Evolutionary conservation across 257 asterid genomes (phyloP), one percentile per base, ranked within the genome.

Genomic region (Nicotiana otophora): DNA sequence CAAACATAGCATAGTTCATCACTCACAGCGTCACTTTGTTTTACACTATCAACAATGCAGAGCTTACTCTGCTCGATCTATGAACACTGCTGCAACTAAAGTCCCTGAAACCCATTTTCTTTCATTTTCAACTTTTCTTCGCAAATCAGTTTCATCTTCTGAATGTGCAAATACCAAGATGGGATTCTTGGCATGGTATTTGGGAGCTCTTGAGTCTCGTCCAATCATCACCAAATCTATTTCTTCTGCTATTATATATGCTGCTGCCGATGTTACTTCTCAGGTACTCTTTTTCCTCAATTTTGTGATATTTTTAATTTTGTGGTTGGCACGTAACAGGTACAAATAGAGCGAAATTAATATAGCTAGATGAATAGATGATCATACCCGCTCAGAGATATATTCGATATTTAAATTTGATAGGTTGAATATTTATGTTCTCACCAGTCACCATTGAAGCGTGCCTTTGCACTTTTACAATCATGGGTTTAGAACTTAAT

Each of bases 181-280:
- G 92, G 94, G 97, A 0, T 63, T 92, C 42, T 86, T 95, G 23
- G 61, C 84, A 14, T 95, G 99, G 97, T 95, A 95, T 77, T 87
- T 95, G 89, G 86, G 92, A 16, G 80, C 87, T 92, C 88, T 95
- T 58, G 92, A 92, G 9, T 79, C 88, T n/a, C 90, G 96, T 31
- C 98, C 99, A 5, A 85, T 93, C 78, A 16, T 91, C 67, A 95
- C 99, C 1, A 93, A 95, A 79, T 81, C 93, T 78, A 20, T 93
- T 20, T 92, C 99, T 17, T 78, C 96, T 9, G 90, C 92, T 51
- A 17, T 92, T 26, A 95, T 95, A 76, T 93, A 92, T 78, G 97
- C 90, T 5, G 95, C 91, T 14, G 97, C 99, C 39, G 99, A 95
- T 82, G 61, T 88, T 36, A 90, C 98, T 53, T 92, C 99, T 15